Base-by-base conservation (phyloP, 768 basidiomycete genomes). In the Filobasidium wieringae region DNA sequence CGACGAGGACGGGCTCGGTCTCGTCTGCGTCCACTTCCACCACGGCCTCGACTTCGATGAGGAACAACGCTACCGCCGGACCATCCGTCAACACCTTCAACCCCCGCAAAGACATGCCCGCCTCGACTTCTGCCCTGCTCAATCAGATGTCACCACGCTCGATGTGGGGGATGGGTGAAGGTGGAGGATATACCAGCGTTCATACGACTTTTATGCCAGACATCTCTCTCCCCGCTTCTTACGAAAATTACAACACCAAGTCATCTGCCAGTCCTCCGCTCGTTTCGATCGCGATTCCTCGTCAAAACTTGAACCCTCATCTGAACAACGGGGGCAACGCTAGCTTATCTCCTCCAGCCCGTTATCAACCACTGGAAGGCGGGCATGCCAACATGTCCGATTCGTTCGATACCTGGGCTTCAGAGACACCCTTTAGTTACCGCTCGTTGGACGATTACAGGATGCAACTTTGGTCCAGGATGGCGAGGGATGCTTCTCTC, bases 381-480 rank as follows among this genome's bases (percentile, higher is more conserved):
- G n/a, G n/a, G n/a, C n/a, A n/a, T n/a, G n/a, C n/a, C 14, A 68
- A 68, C 71, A 59, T 58, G 57, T 64, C 60, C 41, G 76, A 74
- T 37, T 79, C 80, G 1, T 88, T 90, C 72, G 86, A 89, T 57
- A 78, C 82, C 15, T 91, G 88, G 73, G 78, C 84, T 24, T 88
- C 91, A 64, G 70, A 78, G 62, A 88, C 87, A 63, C 83, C 84
- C 12, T 91, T 91, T 74, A 90, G 86, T 2, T 81, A 92, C 78
- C 90, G 88, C 78, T 82, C 80, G 1, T 76, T 92, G 63, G 89
- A 92, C 74, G 80, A 83, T 70, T 88, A 80, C 66, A 81, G 90
- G 39, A 90, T 90, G 86, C 90, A 93, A 61, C 78, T 95, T 0
- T 93, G 90, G 91, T 81, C 84, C 32, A 82, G 85, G 75, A 87